Evolutionary conservation across 1,284 basidiomycete genomes (phyloP), one percentile per base, ranked within the genome.

Genomic region (Grifola frondosa): DNA sequence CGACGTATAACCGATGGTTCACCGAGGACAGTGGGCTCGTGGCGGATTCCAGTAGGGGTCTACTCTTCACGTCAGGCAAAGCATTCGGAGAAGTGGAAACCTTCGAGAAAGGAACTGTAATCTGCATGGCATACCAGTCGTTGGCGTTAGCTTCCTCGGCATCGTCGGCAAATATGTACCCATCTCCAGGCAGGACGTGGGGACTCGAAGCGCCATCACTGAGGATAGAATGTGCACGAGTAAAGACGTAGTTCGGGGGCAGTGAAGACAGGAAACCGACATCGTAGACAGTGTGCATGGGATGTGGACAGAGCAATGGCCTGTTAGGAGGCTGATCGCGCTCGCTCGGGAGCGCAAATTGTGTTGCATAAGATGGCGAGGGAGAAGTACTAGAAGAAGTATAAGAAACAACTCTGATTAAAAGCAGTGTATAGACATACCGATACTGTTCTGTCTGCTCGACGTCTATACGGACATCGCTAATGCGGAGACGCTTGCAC

Each of bases 101-200:
- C n/a, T 65, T 29, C 52, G 47, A 54, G 45, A 86, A 69, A 0
- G 80, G 78, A 17, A 88, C 60, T 8, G 60, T 59, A 17, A 73
- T 71, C 42, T 83, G 75, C 51, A 89, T 64, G 6, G 76, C 77
- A 59, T 79, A 80, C 84, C 86, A 88, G n/a, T n/a, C n/a, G n/a
- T n/a, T n/a, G n/a, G n/a, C n/a, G n/a, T n/a, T n/a, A n/a, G n/a
- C n/a, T n/a, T n/a, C n/a, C n/a, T n/a, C n/a, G n/a, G n/a, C n/a
- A n/a, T 71, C 68, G 26, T 67, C 57, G 7, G 62, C 50, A 50
- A 80, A 82, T 24, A 75, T 62, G 44, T 67, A 69, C 10, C 70
- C 73, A 30, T 72, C 62, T 11, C 69, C 68, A 57, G 17, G 67
- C 25, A 86, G 66, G 9, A 62, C 46, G 52, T 78, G 78, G 21